Evolutionary conservation across 1,284 basidiomycete genomes (phyloP).

Genomic region (Ceratobasidium sp.): DNA sequence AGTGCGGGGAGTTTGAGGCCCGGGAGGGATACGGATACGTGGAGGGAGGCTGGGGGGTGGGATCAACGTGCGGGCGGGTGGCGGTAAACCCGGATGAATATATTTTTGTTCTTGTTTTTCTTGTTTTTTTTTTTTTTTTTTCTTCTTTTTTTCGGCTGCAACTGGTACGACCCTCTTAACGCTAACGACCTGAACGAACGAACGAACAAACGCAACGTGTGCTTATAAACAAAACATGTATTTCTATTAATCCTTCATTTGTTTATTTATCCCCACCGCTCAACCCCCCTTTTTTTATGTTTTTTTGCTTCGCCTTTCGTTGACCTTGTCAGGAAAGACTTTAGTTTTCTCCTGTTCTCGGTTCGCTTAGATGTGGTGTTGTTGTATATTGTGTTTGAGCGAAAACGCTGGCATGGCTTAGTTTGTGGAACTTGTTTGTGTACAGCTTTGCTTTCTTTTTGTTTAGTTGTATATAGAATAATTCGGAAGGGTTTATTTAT

Average conservation of each 20-base stretch:
- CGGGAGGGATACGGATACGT: constrained; percentile 36
- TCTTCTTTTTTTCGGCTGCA: not conserved
- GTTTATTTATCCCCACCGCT: not conserved
- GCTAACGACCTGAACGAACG: not conserved
- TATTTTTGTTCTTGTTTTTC: not conserved
- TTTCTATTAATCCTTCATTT: constrained; percentile 6
- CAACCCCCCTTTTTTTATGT: not conserved
- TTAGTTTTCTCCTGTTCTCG: not conserved
- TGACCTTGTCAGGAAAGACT: constrained; percentile 5
- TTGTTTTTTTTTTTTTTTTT: not conserved
- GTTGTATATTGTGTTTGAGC: constrained; percentile 9
- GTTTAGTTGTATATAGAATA: constrained; percentile 12
- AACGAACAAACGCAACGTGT: not conserved
- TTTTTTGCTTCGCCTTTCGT: not conserved
- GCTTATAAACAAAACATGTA: constrained; percentile 6
- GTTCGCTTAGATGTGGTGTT: constrained; percentile 12
- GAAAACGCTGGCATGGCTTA: constrained; percentile 7
- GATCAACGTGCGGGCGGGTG: constrained; percentile 37
- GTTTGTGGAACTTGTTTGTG: not conserved
- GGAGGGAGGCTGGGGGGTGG: constrained; percentile 39
- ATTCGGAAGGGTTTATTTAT: constrained; percentile 1
- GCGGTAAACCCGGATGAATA: constrained; percentile 2
- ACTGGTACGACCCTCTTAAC: constrained; percentile 7
- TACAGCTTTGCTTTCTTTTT: not conserved
- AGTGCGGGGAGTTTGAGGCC: constrained; percentile 28